Evolutionary conservation across 2,329 filamentous ascomycete species (phyloP), one percentile per base, ranked within the genome.

Genomic region (Botrytis paeoniae): DNA sequence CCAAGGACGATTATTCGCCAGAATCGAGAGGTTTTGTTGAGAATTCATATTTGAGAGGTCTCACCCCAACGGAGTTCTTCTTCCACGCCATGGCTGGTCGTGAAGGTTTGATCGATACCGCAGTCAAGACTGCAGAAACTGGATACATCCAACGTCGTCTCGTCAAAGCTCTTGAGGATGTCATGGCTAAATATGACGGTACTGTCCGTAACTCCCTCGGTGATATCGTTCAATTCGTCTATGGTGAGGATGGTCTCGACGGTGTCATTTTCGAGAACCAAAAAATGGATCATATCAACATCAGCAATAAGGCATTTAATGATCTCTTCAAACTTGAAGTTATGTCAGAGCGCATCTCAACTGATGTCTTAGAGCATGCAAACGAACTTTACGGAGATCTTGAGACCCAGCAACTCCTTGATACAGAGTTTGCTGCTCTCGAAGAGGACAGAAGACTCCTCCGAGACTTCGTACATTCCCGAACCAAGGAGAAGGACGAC

Each of bases 41-140:
- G 83, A 99, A 99, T 84, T 99, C 96, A 0, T 99, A 99, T 79
- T 89, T 99, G 20, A 93, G 96, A 86, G 96, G 96, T 72, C 85
- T 99, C 74, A 99, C 97, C 0, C 96, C 96, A 0, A 92, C 93
- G 0, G 96, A 99, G 79, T 99, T 99, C 85, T 99, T 98, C 86
- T 99, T 99, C 88, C 96, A 99, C 88, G 96, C 96, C 81, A 99
- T 99, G 96, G 96, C 96, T 87, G 96, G 96, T 94, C 91, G 96
- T 86, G 96, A 99, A 85, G 96, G 96, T 97, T 88, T 99, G 72
- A 99, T 99, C 79, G 96, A 99, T 88, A 99, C 96, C 70, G 96
- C 96, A 77, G 97, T 99, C 84, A 99, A 99, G 88, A 99, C 96
- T 77, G 96, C 96, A 32, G 97, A 99, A 83, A 99, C 97, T 73